These are phyloP conservation scores for Centella asiatica DNA, from an alignment of 129 eudicot genomes.

Conservation along the genomic window DNA sequence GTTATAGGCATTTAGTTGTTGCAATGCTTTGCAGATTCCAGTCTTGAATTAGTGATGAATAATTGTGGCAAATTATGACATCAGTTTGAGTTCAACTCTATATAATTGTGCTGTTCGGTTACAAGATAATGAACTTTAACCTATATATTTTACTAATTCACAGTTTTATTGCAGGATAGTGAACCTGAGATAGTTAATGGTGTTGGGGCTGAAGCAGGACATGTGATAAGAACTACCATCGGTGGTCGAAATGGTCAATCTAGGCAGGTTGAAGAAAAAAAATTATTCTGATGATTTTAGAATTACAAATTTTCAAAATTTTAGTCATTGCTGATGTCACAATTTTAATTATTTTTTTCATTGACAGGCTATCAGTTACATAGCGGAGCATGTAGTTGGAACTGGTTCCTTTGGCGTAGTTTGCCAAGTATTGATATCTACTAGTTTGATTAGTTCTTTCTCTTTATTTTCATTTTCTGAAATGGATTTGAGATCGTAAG, in stretches of 20 bases:
- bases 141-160: neutral
- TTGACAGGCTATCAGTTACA: slow-evolving; percentile 74
- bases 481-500: neutral
- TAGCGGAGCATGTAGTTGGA: slow-evolving; percentile 97
- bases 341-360: slow-evolving; percentile 10
- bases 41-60: neutral
- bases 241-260: slow-evolving; percentile 97
- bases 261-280: slow-evolving; percentile 53
- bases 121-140: too few species aligned
- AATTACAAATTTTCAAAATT: neutral
- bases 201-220: slow-evolving; percentile 88
- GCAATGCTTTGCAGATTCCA: neutral
- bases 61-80: neutral
- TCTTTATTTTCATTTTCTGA: neutral
- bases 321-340: slow-evolving; percentile 8
- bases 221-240: slow-evolving; percentile 77
- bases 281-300: slow-evolving; percentile 1
- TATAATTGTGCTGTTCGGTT: too few species aligned
- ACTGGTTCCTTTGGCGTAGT: slow-evolving; percentile 98
- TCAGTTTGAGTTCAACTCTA: neutral
- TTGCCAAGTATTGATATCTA: slow-evolving; percentile 55
- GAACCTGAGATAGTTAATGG: slow-evolving; percentile 88
- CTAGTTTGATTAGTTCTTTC: neutral
- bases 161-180: slow-evolving; percentile 57
- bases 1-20: neutral